Evolutionary conservation across 2,329 filamentous ascomycete species (phyloP), one percentile per base, ranked within the genome.

Genomic region (Coniochaeta prunicola): DNA sequence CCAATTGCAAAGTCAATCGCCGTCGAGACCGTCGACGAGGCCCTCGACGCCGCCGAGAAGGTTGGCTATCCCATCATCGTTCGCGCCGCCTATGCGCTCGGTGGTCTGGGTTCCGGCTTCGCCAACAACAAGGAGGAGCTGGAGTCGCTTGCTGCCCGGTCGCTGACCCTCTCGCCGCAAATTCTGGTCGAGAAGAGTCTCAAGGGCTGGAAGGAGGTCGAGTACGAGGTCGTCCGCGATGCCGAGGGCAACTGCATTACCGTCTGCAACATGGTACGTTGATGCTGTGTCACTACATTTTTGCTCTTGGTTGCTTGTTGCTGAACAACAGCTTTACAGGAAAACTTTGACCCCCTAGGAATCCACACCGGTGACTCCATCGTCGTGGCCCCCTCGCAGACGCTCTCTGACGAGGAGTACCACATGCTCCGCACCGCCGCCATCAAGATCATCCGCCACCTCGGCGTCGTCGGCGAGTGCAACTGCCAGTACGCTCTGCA

Each of bases 331-430:
- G 12, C 33, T 36, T n/a, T 19, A 13, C 42, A 48, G 42, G 91
- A 96, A 76, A 97, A 97, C 82, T 97, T 97, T 69, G 94, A 97
- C 71, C 94, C 94, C 64, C 85, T 99, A 38, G 94, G 94, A 70
- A 96, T 96, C 59, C 94, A 99, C 77, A 99, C 94, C 53, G 94
- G 94, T 77, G 94, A 99, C 80, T 97, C 92, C 68, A 99, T 99
- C 68, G 94, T 99, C 63, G 93, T 97, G 61, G 94, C 94, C 42
- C 94, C 94, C 56, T 94, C 90, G 77, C 94, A 99, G 78, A 99
- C 94, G 26, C 81, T 99, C 69, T 96, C 90, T 70, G 94, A 99
- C 68, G 94, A 97, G 80, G 94, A 99, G 76, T 99, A 97, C 74
- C 92, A 99, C 80, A 97, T 99, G 94, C 90, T 99, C 67, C 91